Conservation (phyloP, 2,329 filamentous ascomycete species). For the Didymella sp. region DNA sequence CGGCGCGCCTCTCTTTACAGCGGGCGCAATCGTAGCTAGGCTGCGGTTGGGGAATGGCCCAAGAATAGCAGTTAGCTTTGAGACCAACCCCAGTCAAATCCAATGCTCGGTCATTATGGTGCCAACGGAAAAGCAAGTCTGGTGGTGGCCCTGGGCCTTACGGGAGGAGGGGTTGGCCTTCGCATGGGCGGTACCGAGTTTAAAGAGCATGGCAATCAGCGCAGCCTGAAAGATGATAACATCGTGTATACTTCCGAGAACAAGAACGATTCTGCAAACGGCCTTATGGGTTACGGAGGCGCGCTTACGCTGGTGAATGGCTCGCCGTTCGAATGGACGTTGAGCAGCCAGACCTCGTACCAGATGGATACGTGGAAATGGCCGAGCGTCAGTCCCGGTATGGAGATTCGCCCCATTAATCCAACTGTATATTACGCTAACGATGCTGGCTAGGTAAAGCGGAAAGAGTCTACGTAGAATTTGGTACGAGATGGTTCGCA, state of each 20-base stretch:
- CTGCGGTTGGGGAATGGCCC: background rate
- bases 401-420: background rate
- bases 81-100: background rate
- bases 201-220: conserved; percentile 10
- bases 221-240: background rate
- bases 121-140: background rate
- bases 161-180: background rate
- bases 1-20: background rate
- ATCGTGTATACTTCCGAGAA: background rate
- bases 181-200: background rate
- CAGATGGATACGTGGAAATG: conserved; percentile 51
- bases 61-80: background rate
- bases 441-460: conserved; percentile 31
- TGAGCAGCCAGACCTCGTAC: conserved; percentile 42
- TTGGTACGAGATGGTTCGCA: conserved; percentile 36
- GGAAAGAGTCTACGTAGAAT: conserved; percentile 43
- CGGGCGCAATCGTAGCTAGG: background rate
- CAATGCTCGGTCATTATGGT: conserved; percentile 8
- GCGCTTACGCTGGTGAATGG: conserved; percentile 51
- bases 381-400: conserved; percentile 42
- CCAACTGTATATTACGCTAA: background rate
- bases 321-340: conserved; percentile 49
- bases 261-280: background rate
- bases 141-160: background rate
- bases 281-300: conserved; percentile 35